Base-by-base conservation (phyloP, 805 yeast genomes). In the Phaffomyces opuntiae region DNA sequence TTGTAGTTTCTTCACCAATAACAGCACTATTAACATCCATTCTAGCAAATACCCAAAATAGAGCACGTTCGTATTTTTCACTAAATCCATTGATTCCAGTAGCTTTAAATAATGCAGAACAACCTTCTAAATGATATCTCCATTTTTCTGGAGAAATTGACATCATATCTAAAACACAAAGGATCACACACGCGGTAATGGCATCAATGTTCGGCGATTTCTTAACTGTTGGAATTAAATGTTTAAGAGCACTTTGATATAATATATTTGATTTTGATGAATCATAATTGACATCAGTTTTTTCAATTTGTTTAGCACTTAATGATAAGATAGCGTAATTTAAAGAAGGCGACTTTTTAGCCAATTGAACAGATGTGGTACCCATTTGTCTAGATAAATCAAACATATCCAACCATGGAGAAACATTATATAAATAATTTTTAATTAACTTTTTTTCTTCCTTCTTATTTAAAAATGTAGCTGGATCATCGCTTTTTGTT, bases 1-100 rank as follows among this genome's bases (percentile, higher is more conserved):
- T 60, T 0, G 74, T 67, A 1, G 60, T 52, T 41, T 64, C 60
- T 43, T 68, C 72, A 14, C 68, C 69, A 36, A 68, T 62, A 7
- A 56, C 64, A 34, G 61, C 65, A 43, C 64, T 63, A 40, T 66
- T 65, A 9, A 70, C 60, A 49, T 71, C 76, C 63, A 70, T 60
- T 24, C 73, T 53, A 2, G 69, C 69, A 54, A 70, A 68, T 40
- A 67, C 64, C 77, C 76, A 73, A 46, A 73, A 70, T 39, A 72
- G 53, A 0, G 69, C 66, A 45, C 71, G 52, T 39, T 66, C 67
- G 19, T 69, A 57, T 19, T 48, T 50, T 26, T 61, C 57, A 36
- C 68, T 57, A 38, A 65, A 61, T 1, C 72, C 75, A 50, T 66
- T 56, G 39, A 71, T 65, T 7, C 63, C 64, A 39, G 65, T 65